Percentiles rank a stretch among this genome's conserved stretches.
phyloP scores from a whole-genome alignment of 805 yeast genomes.

The Millerozyma miso region DNA sequence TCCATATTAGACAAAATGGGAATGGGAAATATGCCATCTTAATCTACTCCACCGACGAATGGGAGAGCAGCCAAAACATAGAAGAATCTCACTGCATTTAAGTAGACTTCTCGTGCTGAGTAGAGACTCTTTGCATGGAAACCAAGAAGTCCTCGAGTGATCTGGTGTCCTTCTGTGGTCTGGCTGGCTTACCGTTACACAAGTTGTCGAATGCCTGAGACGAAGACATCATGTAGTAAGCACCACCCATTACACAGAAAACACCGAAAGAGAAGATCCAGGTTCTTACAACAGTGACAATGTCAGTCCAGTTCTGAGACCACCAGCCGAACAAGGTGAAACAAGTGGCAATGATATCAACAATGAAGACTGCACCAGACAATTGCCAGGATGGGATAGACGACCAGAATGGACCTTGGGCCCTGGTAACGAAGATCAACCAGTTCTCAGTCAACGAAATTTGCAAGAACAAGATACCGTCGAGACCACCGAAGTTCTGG shows the following conservation, averaged over 20 bases:
- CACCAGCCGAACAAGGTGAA: slow-evolving; percentile 96
- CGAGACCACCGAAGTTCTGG: slow-evolving; percentile 92
- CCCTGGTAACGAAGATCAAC: slow-evolving; percentile 95
- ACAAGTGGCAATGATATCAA: slow-evolving; percentile 88
- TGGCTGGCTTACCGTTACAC: slow-evolving; percentile 77
- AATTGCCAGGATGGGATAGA: slow-evolving; percentile 95
- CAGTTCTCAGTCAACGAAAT: slow-evolving; percentile 95
- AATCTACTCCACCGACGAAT: background rate
- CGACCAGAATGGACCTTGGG: slow-evolving; percentile 98
- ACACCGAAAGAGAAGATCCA: slow-evolving; percentile 96
- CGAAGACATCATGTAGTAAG: slow-evolving; percentile 87
- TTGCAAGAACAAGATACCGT: slow-evolving; percentile 90
- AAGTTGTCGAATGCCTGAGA: slow-evolving; percentile 76
- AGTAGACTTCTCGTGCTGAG: slow-evolving; percentile 80
- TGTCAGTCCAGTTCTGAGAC: slow-evolving; percentile 96
- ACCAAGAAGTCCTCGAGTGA: slow-evolving; percentile 79
- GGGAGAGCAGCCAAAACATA: slow-evolving; percentile 2
- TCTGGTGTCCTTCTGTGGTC: slow-evolving; percentile 52
- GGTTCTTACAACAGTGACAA: slow-evolving; percentile 89
- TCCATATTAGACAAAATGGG: too few species aligned
- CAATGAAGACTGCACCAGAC: slow-evolving; percentile 87
- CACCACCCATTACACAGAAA: slow-evolving; percentile 95
- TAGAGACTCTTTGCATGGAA: slow-evolving; percentile 85
- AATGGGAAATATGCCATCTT: background rate
- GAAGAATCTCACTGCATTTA: slow-evolving; percentile 24